phyloP scores from a whole-genome alignment of 1,139 yeast species.

The Citeromyces hawaiiensis region DNA sequence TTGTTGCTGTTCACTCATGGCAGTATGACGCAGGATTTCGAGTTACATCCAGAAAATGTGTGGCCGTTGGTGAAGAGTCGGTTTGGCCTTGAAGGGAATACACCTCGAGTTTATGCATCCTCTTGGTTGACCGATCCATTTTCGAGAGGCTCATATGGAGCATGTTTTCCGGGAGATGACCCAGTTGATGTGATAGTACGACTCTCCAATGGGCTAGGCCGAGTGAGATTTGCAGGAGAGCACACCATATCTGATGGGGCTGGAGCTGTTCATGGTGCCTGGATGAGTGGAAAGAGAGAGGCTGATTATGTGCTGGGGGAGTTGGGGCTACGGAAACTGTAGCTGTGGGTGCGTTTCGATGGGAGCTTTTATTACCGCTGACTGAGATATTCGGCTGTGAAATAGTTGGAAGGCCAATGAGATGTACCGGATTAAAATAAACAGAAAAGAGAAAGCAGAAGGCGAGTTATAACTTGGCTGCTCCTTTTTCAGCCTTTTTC shows the following conservation, averaged over 20 bases:
- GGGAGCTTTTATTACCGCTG: no score
- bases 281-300: slow-evolving; percentile 64
- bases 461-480: no score
- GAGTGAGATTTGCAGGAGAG: slow-evolving; percentile 75
- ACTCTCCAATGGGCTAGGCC: slow-evolving; percentile 33
- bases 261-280: slow-evolving; percentile 82
- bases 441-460: no score
- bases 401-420: no score
- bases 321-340: slow-evolving; percentile 6
- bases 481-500: no score
- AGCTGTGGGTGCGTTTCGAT: no score
- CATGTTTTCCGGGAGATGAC: slow-evolving; percentile 54
- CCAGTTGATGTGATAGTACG: slow-evolving; percentile 44
- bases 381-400: no score
- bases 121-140: slow-evolving; percentile 64
- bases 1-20: slow-evolving; percentile 55
- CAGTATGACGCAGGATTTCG: slow-evolving; percentile 46
- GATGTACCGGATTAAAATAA: no score
- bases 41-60: slow-evolving; percentile 22
- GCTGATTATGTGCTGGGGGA: slow-evolving; percentile 32
- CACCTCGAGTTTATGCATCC: slow-evolving; percentile 43
- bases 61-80: slow-evolving; percentile 27
- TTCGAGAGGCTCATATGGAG: slow-evolving; percentile 66
- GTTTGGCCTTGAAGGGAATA: slow-evolving; percentile 2
- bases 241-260: slow-evolving; percentile 75